Evolutionary conservation across 2,329 filamentous ascomycete genomes (phyloP).

Genomic region (Pyricularia sp.): DNA sequence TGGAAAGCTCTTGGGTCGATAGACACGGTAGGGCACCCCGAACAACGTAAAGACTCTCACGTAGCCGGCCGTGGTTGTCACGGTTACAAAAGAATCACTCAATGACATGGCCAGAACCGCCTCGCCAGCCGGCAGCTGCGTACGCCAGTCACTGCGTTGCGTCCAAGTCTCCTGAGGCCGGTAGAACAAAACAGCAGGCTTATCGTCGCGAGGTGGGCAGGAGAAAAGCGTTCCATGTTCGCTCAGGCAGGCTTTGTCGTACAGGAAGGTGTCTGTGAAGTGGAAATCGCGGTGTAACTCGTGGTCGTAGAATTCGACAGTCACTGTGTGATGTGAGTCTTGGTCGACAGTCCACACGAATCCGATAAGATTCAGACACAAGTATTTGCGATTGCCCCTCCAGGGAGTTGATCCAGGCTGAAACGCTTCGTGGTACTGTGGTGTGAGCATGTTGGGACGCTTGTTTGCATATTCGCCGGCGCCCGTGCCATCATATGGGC

Average conservation of each 20-base stretch:
- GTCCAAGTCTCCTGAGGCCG: conserved; percentile 97
- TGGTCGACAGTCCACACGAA: conserved; percentile 97
- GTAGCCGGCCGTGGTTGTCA: conserved; percentile 76
- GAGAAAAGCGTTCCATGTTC: conserved; percentile 79
- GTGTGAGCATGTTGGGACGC: conserved; percentile 35
- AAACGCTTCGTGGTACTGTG: conserved; percentile 70
- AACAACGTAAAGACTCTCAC: conserved; percentile 88
- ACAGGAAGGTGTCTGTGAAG: conserved; percentile 90
- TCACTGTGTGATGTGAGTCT: conserved; percentile 84
- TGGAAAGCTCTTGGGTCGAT: conserved; percentile 79
- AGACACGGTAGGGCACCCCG: conserved; percentile 77
- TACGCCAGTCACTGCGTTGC: conserved; percentile 78
- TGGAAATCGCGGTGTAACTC: conserved; percentile 89
- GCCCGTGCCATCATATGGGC: conserved; percentile 39
- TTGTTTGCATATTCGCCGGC: conserved; percentile 31
- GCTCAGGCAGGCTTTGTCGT: conserved; percentile 89
- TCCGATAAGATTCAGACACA: conserved; percentile 85
- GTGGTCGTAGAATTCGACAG: conserved; percentile 94
- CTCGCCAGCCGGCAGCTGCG: conserved; percentile 76
- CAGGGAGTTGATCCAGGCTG: conserved; percentile 93
- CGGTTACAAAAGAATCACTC: conserved; percentile 81
- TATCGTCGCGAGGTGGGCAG: conserved; percentile 54
- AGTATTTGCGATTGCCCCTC: conserved; percentile 85
- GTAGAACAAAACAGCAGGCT: conserved; percentile 79
- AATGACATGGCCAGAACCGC: conserved; percentile 77